Conservation (phyloP, 2,329 filamentous ascomycete genomes). For the Aureobasidium sp. region DNA sequence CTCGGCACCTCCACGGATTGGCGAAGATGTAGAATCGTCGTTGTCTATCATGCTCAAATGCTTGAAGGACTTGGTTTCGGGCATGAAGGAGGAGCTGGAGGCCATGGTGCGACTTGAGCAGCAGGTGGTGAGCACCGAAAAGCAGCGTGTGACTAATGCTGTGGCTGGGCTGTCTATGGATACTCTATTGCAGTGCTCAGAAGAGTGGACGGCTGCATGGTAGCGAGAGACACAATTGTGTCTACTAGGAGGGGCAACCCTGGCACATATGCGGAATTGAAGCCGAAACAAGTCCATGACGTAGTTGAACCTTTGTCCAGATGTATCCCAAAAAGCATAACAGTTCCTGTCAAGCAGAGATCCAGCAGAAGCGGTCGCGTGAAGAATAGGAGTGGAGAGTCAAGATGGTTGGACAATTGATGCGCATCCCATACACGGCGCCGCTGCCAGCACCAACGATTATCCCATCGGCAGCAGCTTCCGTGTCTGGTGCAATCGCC, state of each 20-base stretch:
- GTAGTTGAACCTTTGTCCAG: not conserved
- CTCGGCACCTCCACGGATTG: not conserved
- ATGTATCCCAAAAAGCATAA: not conserved
- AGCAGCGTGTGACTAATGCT: slow-evolving; percentile 1
- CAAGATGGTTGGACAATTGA: slow-evolving; percentile 35
- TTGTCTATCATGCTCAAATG: not conserved
- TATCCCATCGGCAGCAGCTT: slow-evolving; percentile 63
- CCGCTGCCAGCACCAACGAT: slow-evolving; percentile 68
- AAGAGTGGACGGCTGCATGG: slow-evolving; percentile 9
- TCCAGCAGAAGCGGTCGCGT: not conserved
- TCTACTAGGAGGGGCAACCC: not conserved
- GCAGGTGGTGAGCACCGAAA: slow-evolving; percentile 8
- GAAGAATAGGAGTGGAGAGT: not conserved
- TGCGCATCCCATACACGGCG: slow-evolving; percentile 87
- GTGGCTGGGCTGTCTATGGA: slow-evolving; percentile 34
- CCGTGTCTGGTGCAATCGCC: slow-evolving; percentile 62
- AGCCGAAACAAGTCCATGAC: slow-evolving; percentile 7
- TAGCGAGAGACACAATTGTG: not conserved
- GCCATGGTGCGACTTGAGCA: slow-evolving; percentile 8
- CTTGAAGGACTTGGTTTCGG: not conserved
- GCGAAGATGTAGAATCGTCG: not conserved
- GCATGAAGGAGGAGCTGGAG: slow-evolving; percentile 10
- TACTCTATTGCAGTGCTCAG: not conserved
- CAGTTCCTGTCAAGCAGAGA: not conserved
- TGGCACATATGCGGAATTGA: not conserved